Percentiles rank a stretch among this genome's conserved stretches.
Evolutionary conservation across 2,329 filamentous ascomycete genomes (phyloP).

Genomic region (Kalaharituber pfeilii): DNA sequence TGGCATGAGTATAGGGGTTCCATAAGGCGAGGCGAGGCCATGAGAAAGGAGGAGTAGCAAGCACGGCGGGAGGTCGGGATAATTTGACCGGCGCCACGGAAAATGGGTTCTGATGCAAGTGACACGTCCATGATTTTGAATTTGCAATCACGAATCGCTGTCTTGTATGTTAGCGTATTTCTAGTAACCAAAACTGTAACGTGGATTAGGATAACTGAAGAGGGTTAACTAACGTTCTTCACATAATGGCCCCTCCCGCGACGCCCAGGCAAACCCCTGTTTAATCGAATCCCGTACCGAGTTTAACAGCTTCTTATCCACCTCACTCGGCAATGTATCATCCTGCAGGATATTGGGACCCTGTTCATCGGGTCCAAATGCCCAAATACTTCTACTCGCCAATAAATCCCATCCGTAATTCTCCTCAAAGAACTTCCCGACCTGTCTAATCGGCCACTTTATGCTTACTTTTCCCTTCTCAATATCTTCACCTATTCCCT

Average conservation of each 20-base stretch:
- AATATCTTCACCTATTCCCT: constrained; percentile 88
- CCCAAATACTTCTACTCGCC: constrained; percentile 90
- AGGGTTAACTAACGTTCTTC: constrained; percentile 64
- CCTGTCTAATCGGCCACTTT: constrained; percentile 78
- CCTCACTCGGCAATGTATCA: constrained; percentile 83
- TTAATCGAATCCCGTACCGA: constrained; percentile 81
- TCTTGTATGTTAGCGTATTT: constrained; percentile 15
- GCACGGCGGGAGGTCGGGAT: constrained; percentile 87
- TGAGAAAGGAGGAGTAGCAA: constrained; percentile 90
- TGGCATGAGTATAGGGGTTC: constrained; percentile 86
- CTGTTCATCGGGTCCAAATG: constrained; percentile 88
- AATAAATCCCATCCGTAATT: constrained; percentile 95
- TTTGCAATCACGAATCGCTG: constrained; percentile 90
- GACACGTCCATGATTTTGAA: constrained; percentile 89
- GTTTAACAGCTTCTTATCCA: constrained; percentile 78
- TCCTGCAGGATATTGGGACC: constrained; percentile 93
- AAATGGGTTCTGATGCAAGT: constrained; percentile 78
- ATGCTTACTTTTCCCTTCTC: constrained; percentile 81
- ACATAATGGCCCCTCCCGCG: constrained; percentile 83
- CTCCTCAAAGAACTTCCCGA: constrained; percentile 92
- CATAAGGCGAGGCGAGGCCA: constrained; percentile 92
- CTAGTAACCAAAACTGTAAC: no score
- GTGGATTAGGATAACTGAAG: constrained; percentile 17
- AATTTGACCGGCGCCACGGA: constrained; percentile 87
- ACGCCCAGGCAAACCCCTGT: constrained; percentile 94